Evolutionary conservation across 2,329 filamentous ascomycete species (phyloP), one percentile per base, ranked within the genome.

Genomic region (Cercospora brassicicola): DNA sequence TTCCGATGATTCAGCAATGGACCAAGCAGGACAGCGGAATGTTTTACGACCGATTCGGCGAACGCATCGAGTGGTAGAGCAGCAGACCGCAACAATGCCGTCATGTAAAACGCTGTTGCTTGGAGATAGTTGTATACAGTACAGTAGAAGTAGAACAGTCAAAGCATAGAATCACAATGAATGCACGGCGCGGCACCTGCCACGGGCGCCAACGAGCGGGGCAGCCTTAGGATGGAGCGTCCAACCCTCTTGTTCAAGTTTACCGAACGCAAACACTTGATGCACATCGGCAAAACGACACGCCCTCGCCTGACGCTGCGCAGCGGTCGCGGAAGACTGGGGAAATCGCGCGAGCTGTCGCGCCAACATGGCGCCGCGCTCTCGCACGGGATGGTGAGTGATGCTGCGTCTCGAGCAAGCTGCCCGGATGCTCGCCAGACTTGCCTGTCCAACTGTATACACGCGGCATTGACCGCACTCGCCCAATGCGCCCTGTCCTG

Each of bases 21-120:
- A 74, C 66, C 3, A 70, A 57, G 13, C 67, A 67, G 31, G 74
- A 78, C 59, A 82, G 77, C 71, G 82, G 81, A 28, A 77, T 69
- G 62, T 81, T 82, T 64, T 78, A 81, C 31, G 82, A 84, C 76
- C 72, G 82, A 20, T 83, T 81, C 73, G 82, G 82, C 1, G 75
- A 76, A 56, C 67, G 62, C 1, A 83, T 84, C 66, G 71, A 73
- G 56, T 84, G 82, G 82, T 84, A 62, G 73, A 48, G 36, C 2
- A 39, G 36, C 36, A 39, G 36, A 39, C 10, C 11, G 36, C 36
- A n/a, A 13, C 15, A n/a, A 39, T 39, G 36, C 36, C 4, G 36
- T n/a, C 15, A n/a, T 45, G 39, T 1, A 11, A 8, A 45, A n/a
- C 18, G 42, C 8, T 20, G 42, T 20, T 4, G 42, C 42, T 48